Evolutionary conservation across 768 basidiomycete genomes (phyloP), one percentile per base, ranked within the genome.

Genomic region (Naganishia vishniacii): DNA sequence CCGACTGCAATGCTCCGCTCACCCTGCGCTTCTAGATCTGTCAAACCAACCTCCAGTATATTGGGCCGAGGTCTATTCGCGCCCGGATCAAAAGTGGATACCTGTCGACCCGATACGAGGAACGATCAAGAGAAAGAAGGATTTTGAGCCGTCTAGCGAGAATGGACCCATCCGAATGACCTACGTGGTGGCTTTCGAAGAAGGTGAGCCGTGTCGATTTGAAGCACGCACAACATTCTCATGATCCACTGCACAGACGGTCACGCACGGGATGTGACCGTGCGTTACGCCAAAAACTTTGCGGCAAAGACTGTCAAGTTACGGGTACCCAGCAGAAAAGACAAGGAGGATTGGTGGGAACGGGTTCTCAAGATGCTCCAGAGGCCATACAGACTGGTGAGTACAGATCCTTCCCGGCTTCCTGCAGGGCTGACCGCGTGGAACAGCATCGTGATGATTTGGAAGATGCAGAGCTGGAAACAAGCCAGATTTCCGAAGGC

Each of bases 31-130:
- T 8, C 37, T 44, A 74, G 74, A 75, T 51, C 65, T 77, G 0
- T 64, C 65, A 0, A 47, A 81, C 67, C 59, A 85, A 11, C 86
- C 91, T 3, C 93, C 94, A 0, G 86, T 92, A 3, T 90, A 92
- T 76, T 99, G 95, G 95, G 89, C 88, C 0, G 95, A 99, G 77
- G 89, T 95, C 0, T 99, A 92, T 78, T 93, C 91, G 8, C 85
- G 89, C 23, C 85, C 92, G 7, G 91, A 95, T 78, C 84, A 82
- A 15, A 84, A 86, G 37, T 99, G 95, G 95, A 79, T 98, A 15
- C 86, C 92, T 0, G 86, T 98, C 41, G 95, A 99, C 78, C 90
- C 91, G 8, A 82, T 91, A 34, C 85, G 89, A 16, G 83, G 81
- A 26, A 81, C 86, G 60, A 86, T 92, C 65, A 88, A 92, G 73